Base-by-base conservation (phyloP, 345 rosid genomes). In the Stellera chamaejasme region DNA sequence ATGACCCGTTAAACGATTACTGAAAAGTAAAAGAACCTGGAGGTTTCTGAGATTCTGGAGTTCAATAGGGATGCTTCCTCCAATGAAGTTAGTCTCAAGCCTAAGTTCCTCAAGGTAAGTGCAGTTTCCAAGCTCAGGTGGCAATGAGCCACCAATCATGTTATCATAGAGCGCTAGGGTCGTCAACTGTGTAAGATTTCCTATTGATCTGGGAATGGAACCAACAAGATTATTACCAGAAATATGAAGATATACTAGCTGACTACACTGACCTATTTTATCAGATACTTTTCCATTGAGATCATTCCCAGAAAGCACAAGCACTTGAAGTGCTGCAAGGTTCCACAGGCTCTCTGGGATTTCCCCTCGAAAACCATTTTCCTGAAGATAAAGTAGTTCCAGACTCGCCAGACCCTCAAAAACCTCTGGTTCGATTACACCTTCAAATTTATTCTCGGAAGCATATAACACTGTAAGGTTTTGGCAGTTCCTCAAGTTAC, bases 81-180 rank as follows among this genome's bases (percentile, higher is more conserved):
- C 55, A 55, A 73, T 54, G 46, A 50, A 56, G 64, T 77, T 77
- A 56, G 61, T 54, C 36, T 69, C 68, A 61, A 70, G 55, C 63
- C 72, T 63, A 15, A 67, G 64, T 25, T 77, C 67, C 0, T 64
- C 58, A 25, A 77, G 71, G 32, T 75, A 66, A 57, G 14, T 64
- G 52, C 81, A 77, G 63, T 73, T 67, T 53, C 78, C 75, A 60
- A 77, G 67, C 52, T 70, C 68, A 7, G 66, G 42, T 55, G 78
- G 78, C n/a, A 73, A 50, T 19, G 68, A 23, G 10, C 78, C 78
- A 19, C 48, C 48, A 58, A 77, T 68, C 58, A 28, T 61, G 61
- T 77, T 73, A 43, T 60, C 58, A 19, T 32, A 63, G 50, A 76
- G 60, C 28, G 63, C 50, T 32, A 76, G 54, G 43, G 49, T 2